Percentiles rank a stretch among this genome's conserved stretches.
Conservation (phyloP, 106 monocot genomes). For the Dioscorea zingiberensis region DNA sequence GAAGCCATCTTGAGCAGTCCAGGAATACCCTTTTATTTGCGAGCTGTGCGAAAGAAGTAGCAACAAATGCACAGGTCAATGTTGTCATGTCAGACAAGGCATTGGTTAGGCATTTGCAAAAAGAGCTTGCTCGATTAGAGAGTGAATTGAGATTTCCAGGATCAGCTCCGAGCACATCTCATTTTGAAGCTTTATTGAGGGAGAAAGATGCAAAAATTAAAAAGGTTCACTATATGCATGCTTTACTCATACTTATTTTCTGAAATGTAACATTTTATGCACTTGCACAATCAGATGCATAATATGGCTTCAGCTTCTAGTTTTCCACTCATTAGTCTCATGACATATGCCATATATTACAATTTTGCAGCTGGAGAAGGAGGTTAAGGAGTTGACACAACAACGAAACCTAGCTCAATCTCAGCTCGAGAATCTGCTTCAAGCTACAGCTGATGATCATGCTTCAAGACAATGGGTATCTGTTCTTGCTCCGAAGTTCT, state of each 20-base stretch:
- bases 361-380: constrained; percentile 74
- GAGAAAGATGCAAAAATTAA: constrained; percentile 74
- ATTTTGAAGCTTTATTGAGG: constrained; percentile 45
- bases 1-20: constrained; percentile 88
- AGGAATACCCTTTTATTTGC: constrained; percentile 94
- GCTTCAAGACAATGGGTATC: constrained; percentile 47
- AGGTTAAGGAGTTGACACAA: constrained; percentile 74
- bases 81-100: constrained; percentile 96
- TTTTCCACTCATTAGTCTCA: too few relatives aligned
- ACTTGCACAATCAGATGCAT: too few relatives aligned
- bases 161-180: constrained; percentile 18
- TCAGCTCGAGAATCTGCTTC: constrained; percentile 60
- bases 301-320: too few relatives aligned
- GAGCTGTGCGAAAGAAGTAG: constrained; percentile 96
- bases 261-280: too few relatives aligned
- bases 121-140: constrained; percentile 84
- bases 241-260: too few relatives aligned
- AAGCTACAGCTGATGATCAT: constrained; percentile 29
- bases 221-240: constrained; percentile 35
- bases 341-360: neutral
- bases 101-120: constrained; percentile 91
- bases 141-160: constrained; percentile 57
- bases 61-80: constrained; percentile 86
- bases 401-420: constrained; percentile 71
- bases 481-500: constrained; percentile 1